Base-by-base conservation (phyloP, 345 rosid species). In the Excoecaria cochinchinensis region DNA sequence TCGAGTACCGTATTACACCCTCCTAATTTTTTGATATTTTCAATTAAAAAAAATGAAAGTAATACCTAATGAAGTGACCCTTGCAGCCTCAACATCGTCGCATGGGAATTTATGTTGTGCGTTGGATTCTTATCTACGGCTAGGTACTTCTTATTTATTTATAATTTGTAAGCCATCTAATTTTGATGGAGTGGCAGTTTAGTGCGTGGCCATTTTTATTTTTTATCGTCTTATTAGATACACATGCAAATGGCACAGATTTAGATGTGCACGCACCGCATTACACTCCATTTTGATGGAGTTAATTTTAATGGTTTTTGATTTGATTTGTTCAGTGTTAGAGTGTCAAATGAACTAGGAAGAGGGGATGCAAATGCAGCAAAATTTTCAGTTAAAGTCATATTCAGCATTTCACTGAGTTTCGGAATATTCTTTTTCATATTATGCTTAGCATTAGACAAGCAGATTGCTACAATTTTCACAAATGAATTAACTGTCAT, bases 271-370 rank as follows among this genome's bases (percentile, higher is more conserved):
- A 31, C 31, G 2, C 31, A 31, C 31, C 31, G 31, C 2, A 31
- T 31, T 31, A 31, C 31, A 31, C 2, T 31, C 2, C 38, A 16
- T 0, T 6, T 36, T 42, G 1, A 38, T 66, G 4, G 1, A n/a
- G 14, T 40, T 21, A 6, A 9, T 5, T 46, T 22, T 67, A 14
- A 13, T 8, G 6, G 0, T 56, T 56, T 58, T 59, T 13, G 62
- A 0, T 14, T 22, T 8, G 15, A 62, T 17, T 46, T 16, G n/a
- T 64, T 58, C n/a, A 87, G 94, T 17, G 93, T 92, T 1, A 81
- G 88, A 24, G 90, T 90, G 5, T 80, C 90, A 6, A 92, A 92
- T 75, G 95, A 90, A 76, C 71, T 92, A 9, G 95, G 97, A 56
- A 74, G 80, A 72, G 90, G 93, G 55, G 79, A 87, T 59, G 88